Evolutionary conservation across 73 alveolate species (phyloP).

Genomic region (Paramecium primaurelia): DNA sequence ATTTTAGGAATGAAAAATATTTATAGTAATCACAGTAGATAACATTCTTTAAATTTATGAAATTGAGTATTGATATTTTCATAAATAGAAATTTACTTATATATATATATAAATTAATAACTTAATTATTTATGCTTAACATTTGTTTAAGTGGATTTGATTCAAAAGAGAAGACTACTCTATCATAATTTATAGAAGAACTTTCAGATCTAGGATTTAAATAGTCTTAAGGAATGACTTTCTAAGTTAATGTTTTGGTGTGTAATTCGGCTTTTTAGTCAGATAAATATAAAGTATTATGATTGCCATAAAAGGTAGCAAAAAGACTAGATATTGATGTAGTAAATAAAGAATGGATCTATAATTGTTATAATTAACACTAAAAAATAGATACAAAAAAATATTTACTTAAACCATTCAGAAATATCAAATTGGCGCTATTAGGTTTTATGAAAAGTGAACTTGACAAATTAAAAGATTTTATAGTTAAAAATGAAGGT

Average conservation of each 20-base stretch:
- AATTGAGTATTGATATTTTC: not conserved
- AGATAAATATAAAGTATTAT: not conserved
- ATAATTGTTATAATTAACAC: not conserved
- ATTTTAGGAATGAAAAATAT: not conserved
- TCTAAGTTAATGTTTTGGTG: slow-evolving; percentile 3
- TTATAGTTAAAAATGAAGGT: slow-evolving; percentile 5
- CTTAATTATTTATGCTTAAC: not conserved
- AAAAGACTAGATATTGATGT: slow-evolving; percentile 31
- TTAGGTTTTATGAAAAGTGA: slow-evolving; percentile 6
- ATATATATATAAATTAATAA: not conserved
- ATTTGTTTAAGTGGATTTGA: slow-evolving; percentile 29
- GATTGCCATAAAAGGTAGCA: slow-evolving; percentile 22
- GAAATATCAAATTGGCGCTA: slow-evolving; percentile 33
- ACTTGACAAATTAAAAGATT: not conserved
- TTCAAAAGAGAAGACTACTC: not conserved
- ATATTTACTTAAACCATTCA: not conserved
- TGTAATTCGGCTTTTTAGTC: not conserved
- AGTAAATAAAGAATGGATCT: not conserved
- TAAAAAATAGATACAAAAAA: not conserved
- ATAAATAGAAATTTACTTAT: not conserved
- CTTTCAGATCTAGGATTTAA: not conserved
- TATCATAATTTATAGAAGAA: not conserved
- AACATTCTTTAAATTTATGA: not conserved
- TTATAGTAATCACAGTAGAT: not conserved
- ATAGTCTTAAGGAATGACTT: not conserved